Evolutionary conservation across 495 filamentous ascomycete genomes (phyloP), one percentile per base, ranked within the genome.

Genomic region (Penicillium riverlandense): DNA sequence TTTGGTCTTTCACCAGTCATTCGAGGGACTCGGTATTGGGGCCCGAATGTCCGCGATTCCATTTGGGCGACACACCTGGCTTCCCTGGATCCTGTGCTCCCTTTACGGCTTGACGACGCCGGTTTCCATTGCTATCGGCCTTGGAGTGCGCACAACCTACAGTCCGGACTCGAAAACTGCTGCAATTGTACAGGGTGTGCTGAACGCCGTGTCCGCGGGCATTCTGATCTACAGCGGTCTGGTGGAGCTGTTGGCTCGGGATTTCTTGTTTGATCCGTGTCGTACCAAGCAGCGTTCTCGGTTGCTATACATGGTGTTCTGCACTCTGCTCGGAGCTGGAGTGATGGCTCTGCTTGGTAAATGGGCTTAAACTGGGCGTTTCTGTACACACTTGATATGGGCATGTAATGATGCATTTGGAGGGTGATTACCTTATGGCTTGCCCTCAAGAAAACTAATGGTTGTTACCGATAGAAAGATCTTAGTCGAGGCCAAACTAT

Each of bases 1-100:
- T 7, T 65, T 86, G 8, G 74, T 78, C 41, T 86, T 86, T 37
- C 56, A 59, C 36, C 56, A 59, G 31, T 46, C 49, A 7, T 59
- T 59, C 29, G 56, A 59, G 29, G 53, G 56, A 1, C 45, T 59
- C 11, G 56, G 53, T 5, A 53, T 59, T n/a, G 56, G 56, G 11
- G 56, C 63, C 0, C 48, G 53, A 8, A 56, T 59, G 50, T 59
- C 56, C 7, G 53, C 53, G 12, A 55, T 59, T 12, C 53, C 48
- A 72, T 86, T 60, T 78, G 84, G 51, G 16, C 33, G 32, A 8
- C 28, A 29, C 10, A 56, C 43, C 6, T 61, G 61, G 59, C 40
- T 65, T 1, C 63, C 63, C 13, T 66, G 57, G 57, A 16, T 56
- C 4, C 54, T 67, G 8, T 61, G 62, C 40, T 14, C 50, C 15